These are phyloP conservation scores for Vitellaria paradoxa DNA, from an alignment of 179 eudicot genomes.

Conservation along the genomic window DNA sequence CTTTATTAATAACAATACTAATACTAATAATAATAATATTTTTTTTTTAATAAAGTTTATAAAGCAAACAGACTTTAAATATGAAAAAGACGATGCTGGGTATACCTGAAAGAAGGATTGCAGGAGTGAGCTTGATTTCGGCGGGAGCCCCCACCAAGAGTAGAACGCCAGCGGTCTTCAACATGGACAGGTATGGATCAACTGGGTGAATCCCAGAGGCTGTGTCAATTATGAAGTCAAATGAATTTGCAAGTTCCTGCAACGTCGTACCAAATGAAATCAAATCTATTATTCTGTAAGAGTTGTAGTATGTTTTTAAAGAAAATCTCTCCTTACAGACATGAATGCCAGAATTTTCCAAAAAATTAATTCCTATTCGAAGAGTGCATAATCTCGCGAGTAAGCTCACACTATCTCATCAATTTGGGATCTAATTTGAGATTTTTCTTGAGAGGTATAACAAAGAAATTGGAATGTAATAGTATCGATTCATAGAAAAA, in stretches of 20 bases:
- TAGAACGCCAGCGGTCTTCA: slow-evolving; percentile 60
- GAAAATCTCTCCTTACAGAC: too few species aligned
- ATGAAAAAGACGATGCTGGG: too few species aligned
- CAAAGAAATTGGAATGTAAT: background rate
- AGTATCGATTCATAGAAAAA: background rate
- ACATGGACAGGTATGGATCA: slow-evolving; percentile 55
- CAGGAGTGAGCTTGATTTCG: slow-evolving; percentile 57
- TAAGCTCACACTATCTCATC: slow-evolving; percentile 17
- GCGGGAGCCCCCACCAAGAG: slow-evolving; percentile 62
- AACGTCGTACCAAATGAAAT: background rate
- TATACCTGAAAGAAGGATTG: background rate
- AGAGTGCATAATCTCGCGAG: slow-evolving; percentile 17
- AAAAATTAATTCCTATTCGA: slow-evolving; percentile 9
- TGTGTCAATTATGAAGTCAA: slow-evolving; percentile 69
- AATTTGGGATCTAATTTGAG: slow-evolving; percentile 15
- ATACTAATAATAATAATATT: too few species aligned
- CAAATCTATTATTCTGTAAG: too few species aligned
- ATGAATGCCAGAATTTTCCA: background rate
- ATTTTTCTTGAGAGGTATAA: slow-evolving; percentile 18
- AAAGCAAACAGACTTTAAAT: too few species aligned
- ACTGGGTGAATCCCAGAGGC: slow-evolving; percentile 70
- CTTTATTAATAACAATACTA: too few species aligned
- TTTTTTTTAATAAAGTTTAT: too few species aligned
- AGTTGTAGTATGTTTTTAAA: too few species aligned
- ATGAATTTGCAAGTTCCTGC: slow-evolving; percentile 46